Base-by-base conservation (phyloP, 805 yeast genomes). In the Lipomyces spencermartinsiae region DNA sequence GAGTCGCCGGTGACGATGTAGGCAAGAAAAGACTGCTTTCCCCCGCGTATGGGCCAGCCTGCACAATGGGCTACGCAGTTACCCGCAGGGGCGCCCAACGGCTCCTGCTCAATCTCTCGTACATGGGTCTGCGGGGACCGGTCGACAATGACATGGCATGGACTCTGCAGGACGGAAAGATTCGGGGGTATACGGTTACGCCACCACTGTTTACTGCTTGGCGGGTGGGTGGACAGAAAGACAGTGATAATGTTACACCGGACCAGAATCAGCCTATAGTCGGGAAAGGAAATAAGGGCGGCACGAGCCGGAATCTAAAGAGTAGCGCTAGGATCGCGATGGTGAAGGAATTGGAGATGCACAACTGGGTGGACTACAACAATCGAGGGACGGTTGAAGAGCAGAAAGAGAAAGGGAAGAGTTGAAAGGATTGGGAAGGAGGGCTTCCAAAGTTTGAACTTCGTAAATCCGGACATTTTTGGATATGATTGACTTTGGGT, bases 1-100 rank as follows among this genome's bases (percentile, higher is more conserved):
- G 61, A 2, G 46, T 66, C 58, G 22, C 12, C 25, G 61, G 49
- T 2, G 60, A 59, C 14, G 69, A 66, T 6, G 35, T 62, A 1
- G 63, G 61, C 51, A 60, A 53, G 35, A 66, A 66, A 34, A 56
- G 69, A 10, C 56, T 51, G 14, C 53, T 66, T 33, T 39, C 58
- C 12, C 69, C 69, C 19, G 35, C 69, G 46, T 62, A 58, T 54
- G 43, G 62, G 19, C 69, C 69, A 4, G 62, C 62, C 37, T 66
- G 69, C 46, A 66, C 69, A 12, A 66, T 66, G 69, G 69, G 63
- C 19, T 66, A 66, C 58, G 70, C 67, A 8, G 31, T 67, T 31
- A 67, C 70, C n/a, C 64, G 64, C 53, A 59, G 55, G 22, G 70
- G 70, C 12, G 70, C 70, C 19, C 67, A 67, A 53, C 63, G 70